A percentile compares a stretch with the other conserved stretches of the same genome.
phyloP scores from a whole-genome alignment of 768 basidiomycete genomes.

The Mycena albidolilacea region DNA sequence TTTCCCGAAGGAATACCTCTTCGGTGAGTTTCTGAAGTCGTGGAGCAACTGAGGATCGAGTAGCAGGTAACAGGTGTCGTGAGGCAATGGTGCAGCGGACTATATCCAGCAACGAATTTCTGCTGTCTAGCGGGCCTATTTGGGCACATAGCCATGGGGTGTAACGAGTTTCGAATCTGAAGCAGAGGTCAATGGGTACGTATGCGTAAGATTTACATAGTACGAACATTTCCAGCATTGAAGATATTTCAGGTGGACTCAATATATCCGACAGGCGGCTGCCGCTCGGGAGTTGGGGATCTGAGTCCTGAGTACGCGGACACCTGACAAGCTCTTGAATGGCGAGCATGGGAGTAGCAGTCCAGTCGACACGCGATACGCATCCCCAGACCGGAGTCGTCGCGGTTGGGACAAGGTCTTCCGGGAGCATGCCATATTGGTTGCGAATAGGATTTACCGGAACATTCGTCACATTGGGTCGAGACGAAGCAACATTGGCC shows the following conservation, averaged over 20 bases:
- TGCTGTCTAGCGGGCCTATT: constrained; percentile 47
- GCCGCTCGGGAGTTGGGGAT: constrained; percentile 30
- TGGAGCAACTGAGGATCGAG: constrained; percentile 53
- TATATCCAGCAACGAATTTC: constrained; percentile 55
- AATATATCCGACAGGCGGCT: constrained; percentile 48
- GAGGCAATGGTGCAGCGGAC: constrained; percentile 64
- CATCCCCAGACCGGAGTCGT: constrained; percentile 57
- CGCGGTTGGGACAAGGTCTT: constrained; percentile 52
- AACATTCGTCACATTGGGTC: constrained; percentile 24
- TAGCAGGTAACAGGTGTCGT: constrained; percentile 56
- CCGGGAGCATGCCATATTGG: constrained; percentile 48
- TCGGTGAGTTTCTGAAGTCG: constrained; percentile 59
- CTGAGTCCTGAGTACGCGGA: constrained; percentile 38
- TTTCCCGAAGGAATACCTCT: constrained; percentile 55
- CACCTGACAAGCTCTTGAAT: constrained; percentile 57
- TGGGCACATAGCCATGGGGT: constrained; percentile 60
- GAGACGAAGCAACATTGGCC: constrained; percentile 32
- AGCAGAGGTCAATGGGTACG: constrained; percentile 5
- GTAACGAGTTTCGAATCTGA: constrained; percentile 60
- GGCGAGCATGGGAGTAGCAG: constrained; percentile 61
- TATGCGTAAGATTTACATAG: background rate
- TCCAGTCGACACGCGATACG: constrained; percentile 58
- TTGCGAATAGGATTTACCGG: background rate
- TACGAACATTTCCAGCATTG: constrained; percentile 56
- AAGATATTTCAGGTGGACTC: constrained; percentile 51